Percentiles rank a stretch among this genome's conserved stretches.
Evolutionary conservation across 2,329 filamentous ascomycete species (phyloP).

Genomic region (Penicillium corylophilum): DNA sequence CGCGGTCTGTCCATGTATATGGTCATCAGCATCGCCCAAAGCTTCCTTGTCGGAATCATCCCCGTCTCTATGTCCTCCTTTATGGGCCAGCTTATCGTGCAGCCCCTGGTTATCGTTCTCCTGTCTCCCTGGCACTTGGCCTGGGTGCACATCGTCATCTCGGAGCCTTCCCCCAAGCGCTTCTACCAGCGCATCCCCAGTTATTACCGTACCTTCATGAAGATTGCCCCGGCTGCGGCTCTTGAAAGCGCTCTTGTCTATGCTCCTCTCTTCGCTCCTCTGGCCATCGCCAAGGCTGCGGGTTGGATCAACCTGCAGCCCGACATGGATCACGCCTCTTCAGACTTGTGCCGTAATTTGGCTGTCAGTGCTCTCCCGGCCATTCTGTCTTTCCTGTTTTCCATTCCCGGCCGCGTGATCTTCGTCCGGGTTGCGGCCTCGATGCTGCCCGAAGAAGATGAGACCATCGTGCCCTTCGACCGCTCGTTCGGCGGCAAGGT

Average conservation of each 20-base stretch:
- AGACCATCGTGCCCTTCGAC: constrained; percentile 88
- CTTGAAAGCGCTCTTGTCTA: constrained; percentile 60
- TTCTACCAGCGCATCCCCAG: constrained; percentile 71
- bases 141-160: constrained; percentile 87
- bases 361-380: constrained; percentile 43
- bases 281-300: constrained; percentile 52
- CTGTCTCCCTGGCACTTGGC: constrained; percentile 69
- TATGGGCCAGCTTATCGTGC: constrained; percentile 50
- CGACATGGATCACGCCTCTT: constrained; percentile 33
- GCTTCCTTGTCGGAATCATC: constrained; percentile 47
- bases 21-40: constrained; percentile 46
- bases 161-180: constrained; percentile 60
- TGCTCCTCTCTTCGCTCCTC: constrained; percentile 40
- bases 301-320: constrained; percentile 35
- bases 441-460: constrained; percentile 75
- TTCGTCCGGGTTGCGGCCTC: constrained; percentile 84
- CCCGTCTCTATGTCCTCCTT: constrained; percentile 30
- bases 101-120: constrained; percentile 59
- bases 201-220: constrained; percentile 64
- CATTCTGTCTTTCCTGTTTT: constrained; percentile 58
- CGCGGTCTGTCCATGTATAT: constrained; percentile 62
- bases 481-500: constrained; percentile 77
- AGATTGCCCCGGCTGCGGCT: constrained; percentile 67
- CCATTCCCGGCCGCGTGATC: constrained; percentile 73
- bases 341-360: constrained; percentile 36